Conservation (phyloP, 2,329 filamentous ascomycete species). For the Neonectria faginata region DNA sequence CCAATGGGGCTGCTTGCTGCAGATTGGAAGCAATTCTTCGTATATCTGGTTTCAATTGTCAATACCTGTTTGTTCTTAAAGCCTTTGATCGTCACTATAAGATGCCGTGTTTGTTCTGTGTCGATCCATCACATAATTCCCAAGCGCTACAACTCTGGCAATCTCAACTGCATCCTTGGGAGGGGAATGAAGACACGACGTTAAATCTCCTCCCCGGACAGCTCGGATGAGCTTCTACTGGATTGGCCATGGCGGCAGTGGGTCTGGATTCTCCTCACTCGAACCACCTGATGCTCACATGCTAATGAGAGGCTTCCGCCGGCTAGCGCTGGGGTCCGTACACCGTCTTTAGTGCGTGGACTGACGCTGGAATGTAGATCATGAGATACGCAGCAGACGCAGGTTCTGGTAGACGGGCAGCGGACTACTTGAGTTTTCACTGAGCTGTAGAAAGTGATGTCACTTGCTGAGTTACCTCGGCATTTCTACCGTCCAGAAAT, state of each 20-base stretch:
- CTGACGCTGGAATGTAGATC: not conserved
- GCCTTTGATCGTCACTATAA: not conserved
- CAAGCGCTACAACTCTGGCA: not conserved
- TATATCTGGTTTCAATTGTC: not conserved
- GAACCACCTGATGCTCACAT: not conserved
- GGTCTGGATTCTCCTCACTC: not conserved
- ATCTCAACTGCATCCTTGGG: not conserved
- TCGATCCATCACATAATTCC: not conserved
- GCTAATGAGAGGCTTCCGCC: not conserved
- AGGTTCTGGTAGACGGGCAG: not conserved
- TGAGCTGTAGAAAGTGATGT: not conserved
- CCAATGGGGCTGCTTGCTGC: too few species aligned
- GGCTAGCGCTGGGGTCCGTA: not conserved
- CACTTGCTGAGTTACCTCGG: not conserved
- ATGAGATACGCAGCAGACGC: not conserved
- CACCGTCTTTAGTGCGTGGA: not conserved
- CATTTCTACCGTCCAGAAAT: not conserved
- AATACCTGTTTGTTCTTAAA: not conserved
- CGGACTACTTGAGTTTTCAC: not conserved
- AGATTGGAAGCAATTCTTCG: not conserved
- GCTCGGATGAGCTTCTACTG: not conserved
- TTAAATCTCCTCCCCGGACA: not conserved
- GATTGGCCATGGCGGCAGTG: not conserved
- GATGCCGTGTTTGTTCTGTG: too few species aligned
- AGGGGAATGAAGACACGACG: not conserved